Base-by-base conservation (phyloP, 768 basidiomycete genomes). In the Naganishia friedmannii region DNA sequence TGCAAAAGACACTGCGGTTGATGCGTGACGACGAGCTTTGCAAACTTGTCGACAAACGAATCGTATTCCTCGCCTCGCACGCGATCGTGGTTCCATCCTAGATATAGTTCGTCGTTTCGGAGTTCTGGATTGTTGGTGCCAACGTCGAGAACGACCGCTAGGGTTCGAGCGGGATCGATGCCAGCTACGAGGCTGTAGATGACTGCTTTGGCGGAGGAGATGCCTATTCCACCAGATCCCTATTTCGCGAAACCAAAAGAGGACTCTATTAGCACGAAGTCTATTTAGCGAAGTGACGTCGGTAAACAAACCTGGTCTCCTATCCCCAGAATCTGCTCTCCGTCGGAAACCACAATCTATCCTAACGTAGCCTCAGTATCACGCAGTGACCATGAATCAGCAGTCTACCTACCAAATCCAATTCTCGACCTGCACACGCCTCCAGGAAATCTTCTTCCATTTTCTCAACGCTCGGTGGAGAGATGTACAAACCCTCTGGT, bases 41-140 rank as follows among this genome's bases (percentile, higher is more conserved):
- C 87, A 74, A 93, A 91, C 86, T 86, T 87, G 83, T 92, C 89
- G 3, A 92, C 83, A 74, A 93, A 93, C 53, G 83, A 77, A 76
- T 92, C 89, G 73, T 94, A 94, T 21, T 85, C 84, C 58, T 88
- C 82, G 12, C 92, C 92, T 45, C 87, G 83, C 31, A 93, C 79
- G 10, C 92, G 88, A 45, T 84, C 81, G 67, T 90, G 83, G 19
- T 83, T 85, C 87, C 90, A 91, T 4, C 91, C 71, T 12, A 72
- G 32, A 54, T 72, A 72, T 15, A 90, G 84, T 3, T 81, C 81
- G 68, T 90, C 90, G 26, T 86, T 82, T 32, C 90, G 78, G 0
- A 90, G 84, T 0, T 83, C 75, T 66, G 87, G 77, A 75, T 91
- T 91, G 74, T 91, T 83, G 0, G 90, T 92, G 0, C 91, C 90